Evolutionary conservation across 805 yeast genomes (phyloP).

Genomic region (Citeromyces nyonsensis): DNA sequence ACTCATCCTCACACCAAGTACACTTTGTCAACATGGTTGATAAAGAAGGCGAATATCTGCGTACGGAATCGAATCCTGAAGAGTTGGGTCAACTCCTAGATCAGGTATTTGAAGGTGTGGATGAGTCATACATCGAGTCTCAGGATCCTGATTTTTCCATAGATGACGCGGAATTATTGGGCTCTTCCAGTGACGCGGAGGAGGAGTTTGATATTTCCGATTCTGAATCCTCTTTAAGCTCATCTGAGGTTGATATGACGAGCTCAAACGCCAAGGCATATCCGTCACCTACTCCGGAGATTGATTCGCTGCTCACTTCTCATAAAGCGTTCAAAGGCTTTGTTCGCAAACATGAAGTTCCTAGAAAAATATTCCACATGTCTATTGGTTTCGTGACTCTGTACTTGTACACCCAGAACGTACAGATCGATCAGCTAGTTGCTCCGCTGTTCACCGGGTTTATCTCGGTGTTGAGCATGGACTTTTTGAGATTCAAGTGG

Average conservation of each 20-base stretch:
- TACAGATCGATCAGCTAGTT: conserved; percentile 38
- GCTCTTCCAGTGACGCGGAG: too few relatives aligned
- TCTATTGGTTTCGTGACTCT: conserved; percentile 78
- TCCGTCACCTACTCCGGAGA: neutral
- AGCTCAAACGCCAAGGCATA: neutral
- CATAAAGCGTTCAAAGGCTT: conserved; percentile 14
- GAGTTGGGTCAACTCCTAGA: too few relatives aligned
- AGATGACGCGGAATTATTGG: too few relatives aligned
- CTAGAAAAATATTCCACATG: conserved; percentile 78
- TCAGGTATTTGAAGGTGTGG: too few relatives aligned
- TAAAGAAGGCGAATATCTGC: too few relatives aligned
- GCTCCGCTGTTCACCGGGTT: conserved; percentile 43
- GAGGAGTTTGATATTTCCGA: too few relatives aligned
- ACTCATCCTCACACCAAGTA: too few relatives aligned
- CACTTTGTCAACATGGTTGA: too few relatives aligned
- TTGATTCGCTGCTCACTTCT: conserved; percentile 9
- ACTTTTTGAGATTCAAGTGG: conserved; percentile 48
- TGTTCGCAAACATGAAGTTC: conserved; percentile 62
- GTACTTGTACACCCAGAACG: conserved; percentile 51
- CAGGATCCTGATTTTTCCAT: too few relatives aligned
- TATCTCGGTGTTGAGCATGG: conserved; percentile 40
- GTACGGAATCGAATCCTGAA: too few relatives aligned
- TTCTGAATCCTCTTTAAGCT: too few relatives aligned
- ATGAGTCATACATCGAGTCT: too few relatives aligned
- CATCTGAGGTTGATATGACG: neutral